Evolutionary conservation across 371 early-diverging fungal species (phyloP).

Genomic region (Mucor irregularis): DNA sequence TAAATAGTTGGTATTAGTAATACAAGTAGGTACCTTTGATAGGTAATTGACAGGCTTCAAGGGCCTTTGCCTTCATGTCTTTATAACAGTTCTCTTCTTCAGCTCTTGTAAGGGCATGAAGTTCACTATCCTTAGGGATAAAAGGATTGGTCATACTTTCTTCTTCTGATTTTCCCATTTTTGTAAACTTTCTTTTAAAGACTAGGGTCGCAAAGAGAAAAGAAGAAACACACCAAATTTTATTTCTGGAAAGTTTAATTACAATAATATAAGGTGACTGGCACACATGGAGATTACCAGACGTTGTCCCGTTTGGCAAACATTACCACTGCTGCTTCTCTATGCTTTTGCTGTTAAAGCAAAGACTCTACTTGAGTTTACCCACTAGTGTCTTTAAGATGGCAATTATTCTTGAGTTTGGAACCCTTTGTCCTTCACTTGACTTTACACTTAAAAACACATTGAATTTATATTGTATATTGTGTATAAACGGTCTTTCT

Average conservation of each 20-base stretch:
- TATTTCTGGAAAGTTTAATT: neutral
- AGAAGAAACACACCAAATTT: conserved; percentile 3
- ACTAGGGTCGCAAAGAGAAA: conserved; percentile 1
- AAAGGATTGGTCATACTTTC: conserved; percentile 41
- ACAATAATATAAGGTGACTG: neutral
- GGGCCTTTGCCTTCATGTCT: conserved; percentile 63
- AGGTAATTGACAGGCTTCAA: conserved; percentile 57
- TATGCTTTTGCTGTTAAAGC: no score
- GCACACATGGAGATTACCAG: no score
- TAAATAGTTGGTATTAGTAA: neutral
- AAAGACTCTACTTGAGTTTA: no score
- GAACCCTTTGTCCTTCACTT: no score
- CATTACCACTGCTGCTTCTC: no score
- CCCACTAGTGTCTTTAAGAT: no score
- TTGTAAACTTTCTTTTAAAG: neutral
- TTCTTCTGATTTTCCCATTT: conserved; percentile 48
- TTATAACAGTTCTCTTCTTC: conserved; percentile 66
- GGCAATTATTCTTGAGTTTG: no score
- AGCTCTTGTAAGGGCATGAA: conserved; percentile 61
- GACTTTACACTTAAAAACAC: no score
- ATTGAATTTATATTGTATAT: no score
- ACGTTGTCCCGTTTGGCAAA: no score
- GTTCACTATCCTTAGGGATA: conserved; percentile 24
- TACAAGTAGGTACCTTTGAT: conserved; percentile 55
- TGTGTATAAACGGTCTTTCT: no score